Percentiles rank a stretch among this genome's conserved stretches.
phyloP scores from a whole-genome alignment of 2,329 filamentous ascomycete genomes.

The Neopestalotiopsis rosae region DNA sequence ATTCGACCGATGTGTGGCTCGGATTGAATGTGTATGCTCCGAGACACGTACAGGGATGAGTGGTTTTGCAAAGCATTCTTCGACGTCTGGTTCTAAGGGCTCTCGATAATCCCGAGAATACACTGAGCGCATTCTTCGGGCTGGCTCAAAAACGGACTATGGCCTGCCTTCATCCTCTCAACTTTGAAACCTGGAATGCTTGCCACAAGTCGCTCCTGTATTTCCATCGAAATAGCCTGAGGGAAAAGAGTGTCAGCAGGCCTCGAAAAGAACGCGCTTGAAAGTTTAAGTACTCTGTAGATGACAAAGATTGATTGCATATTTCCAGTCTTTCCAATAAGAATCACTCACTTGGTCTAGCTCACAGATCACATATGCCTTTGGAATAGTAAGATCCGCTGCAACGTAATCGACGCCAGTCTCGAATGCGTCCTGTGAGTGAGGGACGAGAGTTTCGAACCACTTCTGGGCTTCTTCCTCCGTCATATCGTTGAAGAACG shows the following conservation, averaged over 20 bases:
- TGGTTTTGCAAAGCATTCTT: no score
- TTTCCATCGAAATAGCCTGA: not conserved
- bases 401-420: constrained; percentile 22
- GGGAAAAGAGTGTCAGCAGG: not conserved
- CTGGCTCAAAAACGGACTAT: constrained; percentile 12
- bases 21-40: no score
- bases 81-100: no score
- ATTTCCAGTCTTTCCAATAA: no score
- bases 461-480: constrained; percentile 20
- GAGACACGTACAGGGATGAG: no score
- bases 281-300: no score
- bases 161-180: not conserved
- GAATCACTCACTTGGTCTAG: constrained; percentile 18
- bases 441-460: constrained; percentile 20
- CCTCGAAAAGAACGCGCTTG: not conserved
- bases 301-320: no score
- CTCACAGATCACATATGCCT: constrained; percentile 23
- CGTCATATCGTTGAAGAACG: constrained; percentile 24
- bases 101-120: not conserved
- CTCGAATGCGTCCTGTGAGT: constrained; percentile 27
- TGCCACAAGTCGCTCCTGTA: constrained; percentile 16
- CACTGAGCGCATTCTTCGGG: constrained; percentile 7
- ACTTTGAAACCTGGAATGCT: constrained; percentile 10
- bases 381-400: constrained; percentile 24
- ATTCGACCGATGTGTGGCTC: no score